Conservation (phyloP, 2,329 filamentous ascomycete genomes). For the Rosellinia necatrix region DNA sequence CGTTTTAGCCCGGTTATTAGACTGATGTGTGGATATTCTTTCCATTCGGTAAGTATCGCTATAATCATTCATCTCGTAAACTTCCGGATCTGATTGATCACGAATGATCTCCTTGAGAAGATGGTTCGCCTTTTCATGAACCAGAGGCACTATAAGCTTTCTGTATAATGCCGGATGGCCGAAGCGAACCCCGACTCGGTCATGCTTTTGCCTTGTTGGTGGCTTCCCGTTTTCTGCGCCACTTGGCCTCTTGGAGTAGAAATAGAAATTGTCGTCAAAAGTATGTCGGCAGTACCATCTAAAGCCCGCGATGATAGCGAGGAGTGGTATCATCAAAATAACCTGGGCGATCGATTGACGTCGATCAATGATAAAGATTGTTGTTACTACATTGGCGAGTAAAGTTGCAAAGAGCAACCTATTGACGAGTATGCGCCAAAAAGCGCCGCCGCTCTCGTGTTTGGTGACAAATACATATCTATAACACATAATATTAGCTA, state of each 20-base stretch:
- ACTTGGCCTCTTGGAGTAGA: conserved; percentile 57
- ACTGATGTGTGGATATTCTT: conserved; percentile 63
- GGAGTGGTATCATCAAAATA: conserved; percentile 70
- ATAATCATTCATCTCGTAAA: conserved; percentile 68
- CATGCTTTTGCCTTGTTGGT: conserved; percentile 58
- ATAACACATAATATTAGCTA: conserved; percentile 4
- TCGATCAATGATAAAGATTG: conserved; percentile 70
- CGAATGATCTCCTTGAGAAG: conserved; percentile 81
- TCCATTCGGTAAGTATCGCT: conserved; percentile 80
- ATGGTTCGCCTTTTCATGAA: conserved; percentile 84
- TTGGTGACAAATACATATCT: conserved; percentile 90
- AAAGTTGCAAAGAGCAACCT: conserved; percentile 47
- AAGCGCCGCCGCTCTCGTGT: conserved; percentile 87
- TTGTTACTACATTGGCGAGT: conserved; percentile 29
- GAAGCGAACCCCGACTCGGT: conserved; percentile 75
- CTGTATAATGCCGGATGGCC: conserved; percentile 89
- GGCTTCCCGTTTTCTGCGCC: conserved; percentile 48
- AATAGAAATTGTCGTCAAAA: conserved; percentile 75
- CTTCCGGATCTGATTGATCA: conserved; percentile 72
- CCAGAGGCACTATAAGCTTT: conserved; percentile 92
- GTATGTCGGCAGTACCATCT: conserved; percentile 77
- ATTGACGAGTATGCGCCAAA: conserved; percentile 89
- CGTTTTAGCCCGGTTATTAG: conserved; percentile 48
- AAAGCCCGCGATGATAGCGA: conserved; percentile 76
- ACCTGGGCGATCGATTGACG: conserved; percentile 63